Percentiles rank a stretch among this genome's conserved stretches.
Conservation (phyloP, 2,329 filamentous ascomycete genomes). For the Fusarium paranaense region DNA sequence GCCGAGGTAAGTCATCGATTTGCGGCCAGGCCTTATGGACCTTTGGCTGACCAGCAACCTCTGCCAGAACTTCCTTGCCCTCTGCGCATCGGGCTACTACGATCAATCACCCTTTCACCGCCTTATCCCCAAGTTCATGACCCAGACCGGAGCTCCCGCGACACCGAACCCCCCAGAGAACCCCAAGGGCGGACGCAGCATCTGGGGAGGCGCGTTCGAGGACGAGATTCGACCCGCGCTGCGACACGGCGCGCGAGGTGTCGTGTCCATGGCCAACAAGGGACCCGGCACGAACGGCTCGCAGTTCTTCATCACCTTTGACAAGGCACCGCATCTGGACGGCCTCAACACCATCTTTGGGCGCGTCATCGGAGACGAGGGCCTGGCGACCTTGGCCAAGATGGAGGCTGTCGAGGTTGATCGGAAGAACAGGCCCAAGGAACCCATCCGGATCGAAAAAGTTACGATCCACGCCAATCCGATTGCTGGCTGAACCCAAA, state of each 20-base stretch:
- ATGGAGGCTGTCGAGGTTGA: slow-evolving; percentile 80
- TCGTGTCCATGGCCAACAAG: slow-evolving; percentile 84
- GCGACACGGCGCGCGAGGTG: slow-evolving; percentile 74
- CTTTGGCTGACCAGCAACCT: slow-evolving; percentile 21
- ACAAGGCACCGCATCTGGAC: slow-evolving; percentile 82
- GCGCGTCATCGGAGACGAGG: slow-evolving; percentile 75
- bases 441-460: slow-evolving; percentile 73
- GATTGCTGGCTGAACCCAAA: slow-evolving; percentile 66
- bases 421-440: slow-evolving; percentile 80
- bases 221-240: slow-evolving; percentile 83
- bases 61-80: slow-evolving; percentile 83
- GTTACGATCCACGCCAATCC: slow-evolving; percentile 86
- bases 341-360: slow-evolving; percentile 89
- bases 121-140: slow-evolving; percentile 84
- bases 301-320: slow-evolving; percentile 86
- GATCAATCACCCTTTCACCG: slow-evolving; percentile 82
- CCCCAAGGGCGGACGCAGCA: slow-evolving; percentile 76
- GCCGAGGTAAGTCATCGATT: slow-evolving; percentile 71
- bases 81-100: slow-evolving; percentile 85
- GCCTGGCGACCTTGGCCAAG: slow-evolving; percentile 73
- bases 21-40: not conserved
- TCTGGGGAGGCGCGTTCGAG: slow-evolving; percentile 80
- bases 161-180: slow-evolving; percentile 63
- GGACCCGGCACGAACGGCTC: slow-evolving; percentile 79
- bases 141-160: slow-evolving; percentile 77